Evolutionary conservation across 257 asterid species (phyloP).

Genomic region (Avicennia marina): DNA sequence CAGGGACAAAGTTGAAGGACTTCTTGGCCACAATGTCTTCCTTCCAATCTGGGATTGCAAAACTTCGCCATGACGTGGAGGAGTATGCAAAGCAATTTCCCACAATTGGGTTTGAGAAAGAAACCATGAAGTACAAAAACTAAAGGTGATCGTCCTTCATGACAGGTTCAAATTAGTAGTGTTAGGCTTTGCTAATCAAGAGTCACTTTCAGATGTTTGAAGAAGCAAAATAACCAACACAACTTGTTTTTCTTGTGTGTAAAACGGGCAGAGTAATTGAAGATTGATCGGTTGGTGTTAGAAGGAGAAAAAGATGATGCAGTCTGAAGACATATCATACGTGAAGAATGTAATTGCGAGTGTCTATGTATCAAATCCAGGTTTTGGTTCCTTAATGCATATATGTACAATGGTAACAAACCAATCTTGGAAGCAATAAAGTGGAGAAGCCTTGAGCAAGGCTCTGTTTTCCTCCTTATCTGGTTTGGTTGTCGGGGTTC

Average conservation of each 20-base stretch:
- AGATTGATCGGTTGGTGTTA: slow-evolving; percentile 5
- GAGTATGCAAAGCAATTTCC: slow-evolving; percentile 83
- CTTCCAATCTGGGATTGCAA: slow-evolving; percentile 57
- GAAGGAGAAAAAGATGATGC: slow-evolving; percentile 18
- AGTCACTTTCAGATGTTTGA: too few relatives aligned
- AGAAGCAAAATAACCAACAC: too few relatives aligned
- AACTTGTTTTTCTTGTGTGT: background rate
- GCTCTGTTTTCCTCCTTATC: too few relatives aligned
- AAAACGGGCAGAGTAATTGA: slow-evolving; percentile 21
- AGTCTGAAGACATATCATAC: background rate
- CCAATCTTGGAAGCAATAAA: slow-evolving; percentile 20
- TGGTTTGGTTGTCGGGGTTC: too few relatives aligned
- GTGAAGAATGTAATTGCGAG: slow-evolving; percentile 17
- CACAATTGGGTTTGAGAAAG: slow-evolving; percentile 79
- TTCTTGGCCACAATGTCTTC: slow-evolving; percentile 47
- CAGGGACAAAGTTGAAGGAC: slow-evolving; percentile 90
- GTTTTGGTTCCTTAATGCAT: slow-evolving; percentile 17
- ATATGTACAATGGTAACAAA: slow-evolving; percentile 23
- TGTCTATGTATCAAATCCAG: slow-evolving; percentile 16
- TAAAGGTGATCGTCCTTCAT: slow-evolving; percentile 13
- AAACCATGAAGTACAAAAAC: slow-evolving; percentile 83
- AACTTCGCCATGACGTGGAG: slow-evolving; percentile 64
- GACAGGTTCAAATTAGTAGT: too few relatives aligned
- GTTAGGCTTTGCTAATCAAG: too few relatives aligned
- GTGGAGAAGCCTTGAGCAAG: too few relatives aligned